Percentiles rank a stretch among this genome's conserved stretches.
Conservation (phyloP, 164 flowering plant species). For the Santalum album region DNA sequence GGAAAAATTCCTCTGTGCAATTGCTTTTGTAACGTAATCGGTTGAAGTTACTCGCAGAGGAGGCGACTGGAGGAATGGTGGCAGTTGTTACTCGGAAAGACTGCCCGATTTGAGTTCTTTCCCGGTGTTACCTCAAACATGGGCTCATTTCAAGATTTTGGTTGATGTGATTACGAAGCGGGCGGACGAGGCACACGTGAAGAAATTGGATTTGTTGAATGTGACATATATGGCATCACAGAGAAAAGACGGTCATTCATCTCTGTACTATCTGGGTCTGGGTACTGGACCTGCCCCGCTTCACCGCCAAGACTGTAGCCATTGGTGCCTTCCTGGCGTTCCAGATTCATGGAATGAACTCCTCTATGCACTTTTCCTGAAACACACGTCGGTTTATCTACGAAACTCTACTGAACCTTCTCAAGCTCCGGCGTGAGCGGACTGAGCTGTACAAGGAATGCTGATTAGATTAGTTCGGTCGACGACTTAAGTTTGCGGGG, state of each 20-base stretch:
- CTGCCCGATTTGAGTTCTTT: constrained; percentile 40
- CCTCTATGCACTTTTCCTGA: constrained; percentile 55
- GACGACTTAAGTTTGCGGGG: background rate
- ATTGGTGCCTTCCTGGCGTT: constrained; percentile 84
- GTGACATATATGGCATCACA: constrained; percentile 42
- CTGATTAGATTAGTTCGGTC: background rate
- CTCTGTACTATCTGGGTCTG: constrained; percentile 46
- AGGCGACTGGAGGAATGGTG: constrained; percentile 75
- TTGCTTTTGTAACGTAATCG: no score
- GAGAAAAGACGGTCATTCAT: constrained; percentile 67
- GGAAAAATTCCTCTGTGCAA: no score
- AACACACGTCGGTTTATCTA: constrained; percentile 16
- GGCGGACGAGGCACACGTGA: constrained; percentile 11
- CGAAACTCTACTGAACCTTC: constrained; percentile 10
- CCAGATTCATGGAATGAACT: constrained; percentile 88
- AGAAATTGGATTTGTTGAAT: constrained; percentile 38
- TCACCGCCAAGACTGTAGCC: constrained; percentile 74
- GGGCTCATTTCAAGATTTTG: constrained; percentile 22
- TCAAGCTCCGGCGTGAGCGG: constrained; percentile 10
- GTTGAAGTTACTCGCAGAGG: no score
- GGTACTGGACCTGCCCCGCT: constrained; percentile 32
- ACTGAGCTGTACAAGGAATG: background rate
- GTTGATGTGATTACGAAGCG: constrained; percentile 27
- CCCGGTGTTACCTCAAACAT: constrained; percentile 13
- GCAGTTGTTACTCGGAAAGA: constrained; percentile 59